phyloP scores from a whole-genome alignment of 352 stramenopile genomes.

The Globisporangium irregulare region DNA sequence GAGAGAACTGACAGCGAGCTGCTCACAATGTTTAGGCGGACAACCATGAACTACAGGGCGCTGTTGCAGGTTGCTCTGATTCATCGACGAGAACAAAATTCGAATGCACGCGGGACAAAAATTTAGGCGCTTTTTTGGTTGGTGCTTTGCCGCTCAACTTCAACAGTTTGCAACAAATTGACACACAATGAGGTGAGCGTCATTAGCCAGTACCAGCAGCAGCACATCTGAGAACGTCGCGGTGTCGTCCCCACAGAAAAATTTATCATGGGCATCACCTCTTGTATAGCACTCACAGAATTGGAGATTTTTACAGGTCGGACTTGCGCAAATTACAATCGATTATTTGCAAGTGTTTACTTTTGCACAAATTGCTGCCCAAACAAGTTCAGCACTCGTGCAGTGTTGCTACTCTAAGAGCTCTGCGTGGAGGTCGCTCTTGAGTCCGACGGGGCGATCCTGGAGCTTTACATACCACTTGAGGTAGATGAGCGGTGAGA shows the following conservation, averaged over 20 bases:
- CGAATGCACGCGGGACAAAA: not conserved
- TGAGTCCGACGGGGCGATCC: constrained; percentile 47
- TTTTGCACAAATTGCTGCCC: no score
- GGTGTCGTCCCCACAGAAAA: not conserved
- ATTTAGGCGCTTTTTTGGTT: not conserved
- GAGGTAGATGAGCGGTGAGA: constrained; percentile 61
- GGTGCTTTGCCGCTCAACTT: not conserved
- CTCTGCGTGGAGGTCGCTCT: constrained; percentile 45
- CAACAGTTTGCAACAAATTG: not conserved
- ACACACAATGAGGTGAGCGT: not conserved
- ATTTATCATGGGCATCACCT: not conserved
- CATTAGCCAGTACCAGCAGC: not conserved
- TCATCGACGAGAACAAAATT: no score
- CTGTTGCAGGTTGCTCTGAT: no score
- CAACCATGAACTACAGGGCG: no score
- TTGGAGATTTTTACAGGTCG: not conserved
- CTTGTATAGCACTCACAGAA: not conserved
- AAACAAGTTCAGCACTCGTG: not conserved
- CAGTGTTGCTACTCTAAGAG: constrained; percentile 24
- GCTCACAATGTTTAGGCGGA: no score
- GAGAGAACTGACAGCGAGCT: no score
- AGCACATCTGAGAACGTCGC: not conserved
- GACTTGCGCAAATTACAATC: not conserved
- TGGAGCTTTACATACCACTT: constrained; percentile 76
- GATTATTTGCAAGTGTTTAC: no score